Evolutionary conservation across 805 yeast genomes (phyloP), one percentile per base, ranked within the genome.

Genomic region (Lipomyces yamadae): DNA sequence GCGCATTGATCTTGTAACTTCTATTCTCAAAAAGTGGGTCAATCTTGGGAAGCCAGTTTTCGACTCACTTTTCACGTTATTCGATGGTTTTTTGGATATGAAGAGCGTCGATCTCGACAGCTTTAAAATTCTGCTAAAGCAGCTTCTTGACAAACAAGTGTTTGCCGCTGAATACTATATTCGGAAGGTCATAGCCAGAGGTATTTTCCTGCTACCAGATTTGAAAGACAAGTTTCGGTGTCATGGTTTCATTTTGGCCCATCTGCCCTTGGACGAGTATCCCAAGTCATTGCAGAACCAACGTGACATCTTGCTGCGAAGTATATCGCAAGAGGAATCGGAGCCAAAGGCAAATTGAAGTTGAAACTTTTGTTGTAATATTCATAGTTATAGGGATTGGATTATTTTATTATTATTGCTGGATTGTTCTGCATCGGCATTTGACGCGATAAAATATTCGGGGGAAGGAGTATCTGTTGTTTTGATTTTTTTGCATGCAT

Each of bases 151-250:
- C 54, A 71, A 81, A 62, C 83, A 83, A 57, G 76, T 89, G 32
- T 81, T 89, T 32, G 77, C 85, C 1, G 80, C 87, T 15, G 86
- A 89, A 0, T 83, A 89, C 0, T 94, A 94, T 73, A 81, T 93
- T 65, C 81, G 98, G 73, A 86, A 88, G 71, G 79, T 93, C 48
- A 92, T 94, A 56, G 91, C 97, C 8, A 87, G 95, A 0, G 99
- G 98, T 3, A 81, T 92, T 0, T 85, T 93, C 57, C 91, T 90
- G 54, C 37, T 61, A 11, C 64, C 68, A 7, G 63, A 50, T 7
- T 34, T 58, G 58, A 50, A 56, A 15, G 54, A 59, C 32, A 63
- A 59, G 60, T 53, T 85, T 24, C 81, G 81, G 6, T 76, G 78
- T 34, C 88, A 88, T 60, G 81, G 72, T 81, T 73, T 77, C 73